Conservation (phyloP, 2,329 filamentous ascomycete genomes). For the Pseudocercospora pini-densiflorae region DNA sequence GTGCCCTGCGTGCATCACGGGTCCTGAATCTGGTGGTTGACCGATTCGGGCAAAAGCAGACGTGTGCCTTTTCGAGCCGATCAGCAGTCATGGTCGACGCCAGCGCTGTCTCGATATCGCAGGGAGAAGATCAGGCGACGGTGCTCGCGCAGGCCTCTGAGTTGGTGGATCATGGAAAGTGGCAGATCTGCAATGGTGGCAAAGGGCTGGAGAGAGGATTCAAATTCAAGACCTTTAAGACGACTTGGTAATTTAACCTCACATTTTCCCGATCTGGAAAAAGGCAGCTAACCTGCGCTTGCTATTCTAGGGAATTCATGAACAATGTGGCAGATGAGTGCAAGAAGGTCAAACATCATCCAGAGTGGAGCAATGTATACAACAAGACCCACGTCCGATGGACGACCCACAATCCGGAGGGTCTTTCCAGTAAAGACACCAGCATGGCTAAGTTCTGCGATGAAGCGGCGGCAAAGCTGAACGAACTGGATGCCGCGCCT, state of each 20-base stretch:
- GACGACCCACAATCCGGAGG: slow-evolving; percentile 71
- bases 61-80: background rate
- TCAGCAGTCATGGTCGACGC: slow-evolving; percentile 21
- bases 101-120: slow-evolving; percentile 28
- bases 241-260: slow-evolving; percentile 37
- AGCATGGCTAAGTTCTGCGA: slow-evolving; percentile 68
- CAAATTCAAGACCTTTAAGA: slow-evolving; percentile 45
- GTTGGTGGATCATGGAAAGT: slow-evolving; percentile 37
- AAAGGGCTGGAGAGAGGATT: slow-evolving; percentile 43
- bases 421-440: slow-evolving; percentile 68
- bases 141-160: slow-evolving; percentile 30
- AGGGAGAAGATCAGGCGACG: slow-evolving; percentile 25
- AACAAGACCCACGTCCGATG: slow-evolving; percentile 72
- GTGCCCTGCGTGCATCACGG: background rate
- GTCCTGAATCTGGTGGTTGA: background rate
- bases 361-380: slow-evolving; percentile 79
- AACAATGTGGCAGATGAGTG: slow-evolving; percentile 71
- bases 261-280: background rate
- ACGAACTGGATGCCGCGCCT: slow-evolving; percentile 30
- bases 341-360: slow-evolving; percentile 71
- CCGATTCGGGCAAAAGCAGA: background rate
- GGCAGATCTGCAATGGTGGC: slow-evolving; percentile 39
- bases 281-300: background rate
- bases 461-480: slow-evolving; percentile 38
- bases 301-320: slow-evolving; percentile 69